phyloP scores from a whole-genome alignment of 2,329 filamentous ascomycete species.

The Colletotrichum phormii region DNA sequence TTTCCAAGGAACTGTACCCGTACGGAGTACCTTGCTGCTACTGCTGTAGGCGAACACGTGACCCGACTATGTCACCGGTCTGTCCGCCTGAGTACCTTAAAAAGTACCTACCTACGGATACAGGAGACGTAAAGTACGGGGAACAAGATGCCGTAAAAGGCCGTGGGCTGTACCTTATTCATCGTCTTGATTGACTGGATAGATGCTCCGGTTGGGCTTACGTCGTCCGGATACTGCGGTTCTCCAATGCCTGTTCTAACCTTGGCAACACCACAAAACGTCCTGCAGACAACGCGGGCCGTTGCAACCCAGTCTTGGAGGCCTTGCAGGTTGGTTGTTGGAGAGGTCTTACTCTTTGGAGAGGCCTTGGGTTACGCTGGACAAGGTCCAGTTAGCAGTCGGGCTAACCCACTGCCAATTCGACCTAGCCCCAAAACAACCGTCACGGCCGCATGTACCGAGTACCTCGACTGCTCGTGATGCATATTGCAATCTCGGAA shows the following conservation, averaged over 20 bases:
- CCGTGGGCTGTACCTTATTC: neutral
- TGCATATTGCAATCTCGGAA: slow-evolving; percentile 35
- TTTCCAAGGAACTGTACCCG: slow-evolving; percentile 11
- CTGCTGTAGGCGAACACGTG: neutral
- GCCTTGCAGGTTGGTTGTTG: neutral
- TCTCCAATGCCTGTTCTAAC: neutral
- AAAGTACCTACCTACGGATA: too few species aligned
- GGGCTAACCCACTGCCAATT: slow-evolving; percentile 33
- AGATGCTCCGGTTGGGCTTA: neutral
- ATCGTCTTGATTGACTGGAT: neutral
- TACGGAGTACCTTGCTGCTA: neutral
- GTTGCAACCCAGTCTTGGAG: neutral
- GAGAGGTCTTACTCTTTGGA: neutral
- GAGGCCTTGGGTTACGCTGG: slow-evolving; percentile 11
- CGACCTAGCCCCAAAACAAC: slow-evolving; percentile 35
- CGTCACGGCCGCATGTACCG: slow-evolving; percentile 26
- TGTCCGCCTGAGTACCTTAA: too few species aligned
- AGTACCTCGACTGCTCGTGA: slow-evolving; percentile 25
- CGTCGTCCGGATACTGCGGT: neutral
- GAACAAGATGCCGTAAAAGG: neutral
- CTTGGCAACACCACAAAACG: neutral
- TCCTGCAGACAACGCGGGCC: neutral
- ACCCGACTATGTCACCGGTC: neutral
- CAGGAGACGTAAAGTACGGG: neutral
- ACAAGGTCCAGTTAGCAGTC: slow-evolving; percentile 24